Evolutionary conservation across 306 rosid genomes (phyloP), one percentile per base, ranked within the genome.

Genomic region (Hippophae gyantsensis): DNA sequence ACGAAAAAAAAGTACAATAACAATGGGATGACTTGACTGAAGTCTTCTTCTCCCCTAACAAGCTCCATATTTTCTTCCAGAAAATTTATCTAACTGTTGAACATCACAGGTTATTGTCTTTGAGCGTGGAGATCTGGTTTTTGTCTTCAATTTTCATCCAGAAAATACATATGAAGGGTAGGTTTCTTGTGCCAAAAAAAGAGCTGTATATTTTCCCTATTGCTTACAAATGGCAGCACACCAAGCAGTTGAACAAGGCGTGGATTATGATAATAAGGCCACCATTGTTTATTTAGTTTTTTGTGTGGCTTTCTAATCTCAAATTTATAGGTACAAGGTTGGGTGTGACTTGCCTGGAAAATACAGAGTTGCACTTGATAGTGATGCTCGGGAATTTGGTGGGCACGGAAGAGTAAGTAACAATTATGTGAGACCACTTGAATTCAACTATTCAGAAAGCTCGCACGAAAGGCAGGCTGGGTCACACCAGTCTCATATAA

Each of bases 301-400:
- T 43, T 23, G 18, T 1, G 12, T 2, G 6, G 69, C 55, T 32
- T 42, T 58, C 8, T 40, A 61, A 66, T 57, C 42, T 69, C 70
- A 66, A 64, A 53, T 63, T 66, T 66, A 25, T 78, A 90, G 98
- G 72, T 90, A 90, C 69, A 90, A 90, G 84, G 84, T 90, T 69
- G 98, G 96, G 61, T 90, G 98, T 13, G 98, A 90, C 81, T 85
- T 85, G 71, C 96, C 98, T 66, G 98, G 98, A 70, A 90, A 85
- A 70, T 90, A 90, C 72, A 81, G 89, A 80, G 89, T 90, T 78
- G 96, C 92, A 25, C 89, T 90, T 47, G 98, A 87, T 63, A 90
- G 96, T 48, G 96, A 90, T 74, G 87, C 86, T 64, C 0, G 3
- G 69, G 95, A 83, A 64, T 90, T 90, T 40, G 98, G 98, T 45